A percentile compares a stretch with the other conserved stretches of the same genome.
These are phyloP conservation scores for Balamuthia mandrillaris DNA, from an alignment of 208 protist genomes.

Conservation along the genomic window DNA sequence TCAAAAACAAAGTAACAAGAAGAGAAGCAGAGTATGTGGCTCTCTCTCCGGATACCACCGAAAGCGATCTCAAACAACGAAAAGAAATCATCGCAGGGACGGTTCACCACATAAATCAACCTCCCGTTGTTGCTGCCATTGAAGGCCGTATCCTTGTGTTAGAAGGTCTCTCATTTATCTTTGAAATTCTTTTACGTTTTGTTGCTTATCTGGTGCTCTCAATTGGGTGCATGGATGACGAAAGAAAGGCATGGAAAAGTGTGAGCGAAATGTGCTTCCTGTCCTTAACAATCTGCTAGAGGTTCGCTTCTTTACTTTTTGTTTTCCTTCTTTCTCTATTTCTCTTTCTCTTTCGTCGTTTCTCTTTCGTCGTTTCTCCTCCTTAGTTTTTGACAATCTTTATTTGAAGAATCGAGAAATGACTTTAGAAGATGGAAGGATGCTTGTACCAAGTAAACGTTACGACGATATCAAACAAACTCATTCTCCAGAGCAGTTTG, in stretches of 20 bases:
- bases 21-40: constrained; percentile 81
- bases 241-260: constrained; percentile 77
- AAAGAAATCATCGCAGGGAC: constrained; percentile 76
- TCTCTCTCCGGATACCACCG: constrained; percentile 88
- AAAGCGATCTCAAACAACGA: constrained; percentile 90
- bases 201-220: neutral
- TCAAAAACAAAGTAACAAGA: neutral
- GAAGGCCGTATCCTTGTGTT: constrained; percentile 86
- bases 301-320: neutral
- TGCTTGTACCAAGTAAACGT: constrained; percentile 81
- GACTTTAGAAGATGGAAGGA: constrained; percentile 86
- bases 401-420: constrained; percentile 93
- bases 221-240: neutral
- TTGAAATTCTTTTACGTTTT: neutral
- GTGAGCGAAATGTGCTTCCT: constrained; percentile 86
- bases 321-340: neutral
- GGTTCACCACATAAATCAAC: constrained; percentile 85
- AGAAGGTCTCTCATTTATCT: constrained; percentile 69
- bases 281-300: constrained; percentile 46
- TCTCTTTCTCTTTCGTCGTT: neutral
- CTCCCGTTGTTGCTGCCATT: constrained; percentile 83
- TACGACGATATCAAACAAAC: constrained; percentile 78
- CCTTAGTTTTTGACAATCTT: constrained; percentile 65
- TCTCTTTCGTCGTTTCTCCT: constrained; percentile 49
- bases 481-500: constrained; percentile 49